Conservation (phyloP, 257 asterid species). For the Salvia splendens region DNA sequence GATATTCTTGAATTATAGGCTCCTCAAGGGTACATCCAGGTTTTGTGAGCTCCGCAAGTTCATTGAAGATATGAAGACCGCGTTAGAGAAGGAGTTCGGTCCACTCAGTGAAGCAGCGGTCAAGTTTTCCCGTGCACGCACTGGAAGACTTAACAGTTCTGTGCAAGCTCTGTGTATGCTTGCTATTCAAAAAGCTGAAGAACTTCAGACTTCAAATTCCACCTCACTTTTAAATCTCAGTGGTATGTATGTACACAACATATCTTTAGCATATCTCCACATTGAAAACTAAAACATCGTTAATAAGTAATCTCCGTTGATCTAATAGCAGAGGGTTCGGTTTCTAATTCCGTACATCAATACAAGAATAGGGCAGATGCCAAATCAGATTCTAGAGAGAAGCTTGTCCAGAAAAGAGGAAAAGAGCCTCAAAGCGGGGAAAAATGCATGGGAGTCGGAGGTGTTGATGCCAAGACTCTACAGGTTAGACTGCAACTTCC, state of each 20-base stretch:
- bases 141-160: slow-evolving; percentile 9
- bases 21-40: slow-evolving; percentile 13
- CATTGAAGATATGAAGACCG: slow-evolving; percentile 1
- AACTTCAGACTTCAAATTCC: not conserved
- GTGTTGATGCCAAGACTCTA: not conserved
- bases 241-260: not conserved
- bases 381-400: not conserved
- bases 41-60: slow-evolving; percentile 19
- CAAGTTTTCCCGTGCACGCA: slow-evolving; percentile 16
- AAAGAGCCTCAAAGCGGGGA: slow-evolving; percentile 3
- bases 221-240: not conserved
- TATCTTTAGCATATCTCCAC: not conserved
- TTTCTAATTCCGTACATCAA: not conserved
- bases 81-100: slow-evolving; percentile 26
- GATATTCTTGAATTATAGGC: slow-evolving; percentile 31
- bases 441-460: not conserved
- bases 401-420: not conserved
- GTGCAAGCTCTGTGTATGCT: not conserved
- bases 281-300: not conserved
- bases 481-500: slow-evolving; percentile 4
- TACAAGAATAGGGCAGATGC: not conserved
- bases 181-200: slow-evolving; percentile 25
- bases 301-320: not conserved
- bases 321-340: not conserved
- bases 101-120: not conserved